Base-by-base conservation (phyloP, 495 filamentous ascomycete species). In the Hypoxylon rickii region DNA sequence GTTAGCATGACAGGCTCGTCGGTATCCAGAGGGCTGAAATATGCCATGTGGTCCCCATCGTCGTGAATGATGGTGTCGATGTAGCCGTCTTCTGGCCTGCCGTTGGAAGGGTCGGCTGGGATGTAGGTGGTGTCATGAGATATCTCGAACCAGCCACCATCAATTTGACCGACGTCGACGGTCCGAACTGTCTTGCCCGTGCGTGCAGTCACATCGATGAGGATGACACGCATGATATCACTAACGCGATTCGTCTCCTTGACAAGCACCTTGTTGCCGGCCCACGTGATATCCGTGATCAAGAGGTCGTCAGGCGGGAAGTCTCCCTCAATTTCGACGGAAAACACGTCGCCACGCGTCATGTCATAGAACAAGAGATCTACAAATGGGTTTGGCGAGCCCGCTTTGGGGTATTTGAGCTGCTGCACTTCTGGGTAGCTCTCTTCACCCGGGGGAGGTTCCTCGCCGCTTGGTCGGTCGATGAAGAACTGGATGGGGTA, bases 321-420 rank as follows among this genome's bases (percentile, higher is more conserved):
- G 36, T 90, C 87, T 34, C 83, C 88, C 8, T 87, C 78, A 41
- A 90, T 86, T 13, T 86, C 79, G 20, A 97, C 85, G 12, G 83
- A 79, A 59, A 97, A 97, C 0, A 86, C 80, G 42, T 96, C 87
- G 1, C 83, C 77, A 47, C 84, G 88, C n/a, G 75, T 80, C 24
- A 96, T 78, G 61, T 97, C 92, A 69, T 93, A 97, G 72, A 97
- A 95, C 51, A 88, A 83, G 31, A 98, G 68, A 48, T 88, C 82
- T 10, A 97, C 95, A 13, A 89, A 79, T 6, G 94, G 94, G 70
- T 97, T 97, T 26, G 93, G 91, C 8, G 92, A 87, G 7, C 95
- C 94, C 46, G 94, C 87, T 73, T 97, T 97, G 20, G 94, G 94
- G 67, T 98, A 98, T 70, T 98, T 98, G 80, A 98, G 95, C 54